phyloP scores from a whole-genome alignment of 345 rosid genomes.

The Syzygium aromaticum region DNA sequence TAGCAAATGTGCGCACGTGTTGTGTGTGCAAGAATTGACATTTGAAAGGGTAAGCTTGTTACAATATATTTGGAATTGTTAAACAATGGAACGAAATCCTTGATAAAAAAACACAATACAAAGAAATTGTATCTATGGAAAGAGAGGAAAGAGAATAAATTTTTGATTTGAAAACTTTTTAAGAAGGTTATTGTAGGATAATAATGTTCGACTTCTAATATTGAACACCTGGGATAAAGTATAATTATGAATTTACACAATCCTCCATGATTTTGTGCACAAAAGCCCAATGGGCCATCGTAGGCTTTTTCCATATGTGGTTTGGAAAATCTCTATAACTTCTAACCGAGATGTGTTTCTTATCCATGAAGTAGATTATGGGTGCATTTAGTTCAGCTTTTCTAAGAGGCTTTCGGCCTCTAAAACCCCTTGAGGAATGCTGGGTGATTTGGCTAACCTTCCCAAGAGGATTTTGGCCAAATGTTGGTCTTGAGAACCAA shows the following conservation, averaged over 20 bases:
- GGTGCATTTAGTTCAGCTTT: too few species aligned
- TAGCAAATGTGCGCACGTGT: not conserved
- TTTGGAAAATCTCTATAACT: too few species aligned
- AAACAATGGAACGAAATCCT: not conserved
- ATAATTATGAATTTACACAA: not conserved
- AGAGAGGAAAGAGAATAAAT: not conserved
- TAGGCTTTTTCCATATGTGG: not conserved
- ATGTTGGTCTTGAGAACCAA: too few species aligned
- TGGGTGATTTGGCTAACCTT: too few species aligned
- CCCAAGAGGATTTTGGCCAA: too few species aligned
- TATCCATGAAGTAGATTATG: not conserved
- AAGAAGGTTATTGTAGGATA: not conserved
- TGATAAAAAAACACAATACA: not conserved
- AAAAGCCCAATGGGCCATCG: not conserved
- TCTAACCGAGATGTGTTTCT: accelerated
- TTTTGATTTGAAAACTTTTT: not conserved
- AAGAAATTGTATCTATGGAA: not conserved
- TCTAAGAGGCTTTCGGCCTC: too few species aligned
- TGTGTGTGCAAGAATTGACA: not conserved
- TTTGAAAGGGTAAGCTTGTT: not conserved
- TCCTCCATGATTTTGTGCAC: not conserved
- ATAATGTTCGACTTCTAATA: not conserved
- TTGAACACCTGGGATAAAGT: too few species aligned
- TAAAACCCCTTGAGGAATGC: too few species aligned
- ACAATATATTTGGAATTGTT: too few species aligned